phyloP scores from a whole-genome alignment of 2,329 filamentous ascomycete species.

The Fusarium odoratissimum region DNA sequence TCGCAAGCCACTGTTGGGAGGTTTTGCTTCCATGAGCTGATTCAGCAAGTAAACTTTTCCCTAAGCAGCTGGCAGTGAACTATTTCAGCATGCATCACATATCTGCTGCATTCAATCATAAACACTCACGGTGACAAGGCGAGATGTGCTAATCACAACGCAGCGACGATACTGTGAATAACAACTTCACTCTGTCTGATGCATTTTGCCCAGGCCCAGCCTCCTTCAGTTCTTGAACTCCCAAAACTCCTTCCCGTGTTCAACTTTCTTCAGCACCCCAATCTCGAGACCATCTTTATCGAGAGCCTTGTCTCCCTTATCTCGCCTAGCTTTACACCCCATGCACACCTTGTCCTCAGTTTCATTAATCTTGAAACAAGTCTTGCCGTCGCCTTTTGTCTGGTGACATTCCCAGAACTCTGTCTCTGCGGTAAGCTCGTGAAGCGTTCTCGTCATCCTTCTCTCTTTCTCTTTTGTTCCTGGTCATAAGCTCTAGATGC shows the following conservation, averaged over 20 bases:
- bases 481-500: too few species aligned
- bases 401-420: not conserved
- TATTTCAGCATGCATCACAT: too few species aligned
- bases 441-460: not conserved
- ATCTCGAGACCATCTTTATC: not conserved
- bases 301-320: not conserved
- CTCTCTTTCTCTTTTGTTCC: too few species aligned
- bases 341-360: not conserved
- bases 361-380: not conserved
- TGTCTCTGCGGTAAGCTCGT: not conserved
- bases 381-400: not conserved
- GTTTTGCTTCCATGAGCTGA: not conserved
- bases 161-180: accelerated
- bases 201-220: accelerated
- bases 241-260: not conserved
- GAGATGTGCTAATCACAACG: accelerated
- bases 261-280: not conserved
- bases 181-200: accelerated
- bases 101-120: accelerated
- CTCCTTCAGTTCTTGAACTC: not conserved
- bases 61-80: not conserved
- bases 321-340: not conserved
- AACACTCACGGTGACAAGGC: accelerated
- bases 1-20: accelerated
- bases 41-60: accelerated